Base-by-base conservation (phyloP, 2,329 filamentous ascomycete genomes). In the Reticulascus tulasneorum region DNA sequence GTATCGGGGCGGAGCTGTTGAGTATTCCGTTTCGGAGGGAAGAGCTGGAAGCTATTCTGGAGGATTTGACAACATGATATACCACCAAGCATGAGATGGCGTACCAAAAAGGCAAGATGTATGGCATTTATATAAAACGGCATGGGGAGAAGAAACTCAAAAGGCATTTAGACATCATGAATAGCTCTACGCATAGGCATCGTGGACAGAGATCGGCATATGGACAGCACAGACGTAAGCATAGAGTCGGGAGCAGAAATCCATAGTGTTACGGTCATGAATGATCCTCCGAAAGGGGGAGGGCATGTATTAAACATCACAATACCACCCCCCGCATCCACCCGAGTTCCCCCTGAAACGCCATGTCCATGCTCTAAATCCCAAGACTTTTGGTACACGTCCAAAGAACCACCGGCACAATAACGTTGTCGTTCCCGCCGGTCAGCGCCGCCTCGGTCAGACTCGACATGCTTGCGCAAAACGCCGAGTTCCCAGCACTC, bases 401-500 rank as follows among this genome's bases (percentile, higher is more conserved):
- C 93, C 93, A 98, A 42, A 98, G 64, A 33, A 94, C 81, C 38
- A 98, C 79, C 5, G 93, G 93, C 46, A 97, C 91, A 46, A 97
- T 83, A 13, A 98, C 93, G 69, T 98, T 98, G 70, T 98, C 93
- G 61, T 98, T 98, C 20, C 91, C 93, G 3, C 93, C 93, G 11
- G 93, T 97, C 46, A 98, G 66, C 29, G 96, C 91, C 18, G 93
- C 90, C 66, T 98, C 93, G 34, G 93, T 94, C 49, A 96, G 71
- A 60, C 90, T 96, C 19, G 90, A 87, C 39, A 89, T 77, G 26
- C 75, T 73, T 7, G 86, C 89, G 47, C 89, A 94, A 30, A 86
- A 54, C 5, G 71, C 67, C 9, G 84, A 79, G 54, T 91, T 93
- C 5, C 80, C 79, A 16, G 85, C 79, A 30, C 80, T 60, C 38